Evolutionary conservation across 78 protist species (phyloP).

Genomic region (Speleostelium caveatum): DNA sequence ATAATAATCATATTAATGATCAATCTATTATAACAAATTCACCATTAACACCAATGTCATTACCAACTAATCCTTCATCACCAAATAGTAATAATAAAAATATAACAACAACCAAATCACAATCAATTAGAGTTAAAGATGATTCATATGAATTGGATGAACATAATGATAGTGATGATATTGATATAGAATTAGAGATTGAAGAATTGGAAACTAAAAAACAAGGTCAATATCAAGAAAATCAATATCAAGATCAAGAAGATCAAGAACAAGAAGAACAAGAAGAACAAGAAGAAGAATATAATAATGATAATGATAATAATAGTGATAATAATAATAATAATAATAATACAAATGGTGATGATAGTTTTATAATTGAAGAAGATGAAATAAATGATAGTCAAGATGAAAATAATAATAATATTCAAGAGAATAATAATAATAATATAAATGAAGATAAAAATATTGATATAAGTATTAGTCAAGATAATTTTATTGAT

Average conservation of each 20-base stretch:
- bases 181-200: neutral
- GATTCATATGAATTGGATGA: neutral
- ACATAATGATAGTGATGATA: neutral
- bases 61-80: neutral
- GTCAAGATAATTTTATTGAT: neutral
- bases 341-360: no score
- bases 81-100: neutral
- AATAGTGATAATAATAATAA: neutral
- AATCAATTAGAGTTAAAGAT: neutral
- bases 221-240: neutral
- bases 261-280: conserved; percentile 1
- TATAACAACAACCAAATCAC: neutral
- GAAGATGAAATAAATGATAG: no score
- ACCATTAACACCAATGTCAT: neutral
- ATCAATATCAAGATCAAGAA: neutral
- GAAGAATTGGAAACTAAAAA: neutral
- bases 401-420: neutral
- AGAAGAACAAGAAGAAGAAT: conserved; percentile 19
- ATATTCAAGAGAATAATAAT: neutral
- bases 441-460: neutral
- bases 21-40: neutral
- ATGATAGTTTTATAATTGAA: neutral
- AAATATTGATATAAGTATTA: neutral
- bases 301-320: neutral
- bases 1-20: no score